A percentile compares a stretch with the other conserved stretches of the same genome.
phyloP scores from a whole-genome alignment of 176 grass and related monocot genomes.

The Neostapfia colusana region DNA sequence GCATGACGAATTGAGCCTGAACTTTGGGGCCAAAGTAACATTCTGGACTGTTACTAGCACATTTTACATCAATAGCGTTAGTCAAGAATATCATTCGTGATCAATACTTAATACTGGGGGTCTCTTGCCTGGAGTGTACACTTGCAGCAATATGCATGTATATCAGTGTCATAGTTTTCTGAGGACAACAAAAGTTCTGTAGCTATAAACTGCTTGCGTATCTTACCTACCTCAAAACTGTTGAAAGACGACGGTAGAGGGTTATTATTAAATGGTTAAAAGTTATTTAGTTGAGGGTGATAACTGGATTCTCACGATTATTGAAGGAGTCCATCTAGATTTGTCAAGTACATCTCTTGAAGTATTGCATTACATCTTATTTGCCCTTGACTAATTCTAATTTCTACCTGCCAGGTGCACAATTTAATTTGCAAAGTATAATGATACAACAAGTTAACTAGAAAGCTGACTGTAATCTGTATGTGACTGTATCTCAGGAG shows the following conservation, averaged over 20 bases:
- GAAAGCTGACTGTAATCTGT: neutral
- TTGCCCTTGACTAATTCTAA: neutral
- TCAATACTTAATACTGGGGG: slow-evolving; percentile 5
- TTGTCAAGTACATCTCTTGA: too few relatives aligned
- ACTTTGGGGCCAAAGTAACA: neutral
- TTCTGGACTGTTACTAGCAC: neutral
- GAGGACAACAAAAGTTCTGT: neutral
- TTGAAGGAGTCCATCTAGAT: neutral
- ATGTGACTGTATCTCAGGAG: slow-evolving; percentile 48
- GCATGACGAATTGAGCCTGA: neutral
- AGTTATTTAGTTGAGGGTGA: neutral
- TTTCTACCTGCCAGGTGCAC: neutral
- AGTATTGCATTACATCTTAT: neutral
- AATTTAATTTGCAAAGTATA: neutral
- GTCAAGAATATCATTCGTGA: neutral
- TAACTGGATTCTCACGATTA: neutral
- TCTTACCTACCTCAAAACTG: neutral
- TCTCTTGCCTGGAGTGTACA: neutral
- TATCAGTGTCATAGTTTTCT: slow-evolving; percentile 3
- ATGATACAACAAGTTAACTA: neutral
- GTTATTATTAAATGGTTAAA: neutral
- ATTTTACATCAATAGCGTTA: neutral
- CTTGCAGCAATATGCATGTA: neutral
- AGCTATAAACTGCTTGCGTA: neutral
- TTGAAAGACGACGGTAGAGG: neutral